phyloP scores from a whole-genome alignment of 495 filamentous ascomycete species.

The Penicillium atrosanguineum region DNA sequence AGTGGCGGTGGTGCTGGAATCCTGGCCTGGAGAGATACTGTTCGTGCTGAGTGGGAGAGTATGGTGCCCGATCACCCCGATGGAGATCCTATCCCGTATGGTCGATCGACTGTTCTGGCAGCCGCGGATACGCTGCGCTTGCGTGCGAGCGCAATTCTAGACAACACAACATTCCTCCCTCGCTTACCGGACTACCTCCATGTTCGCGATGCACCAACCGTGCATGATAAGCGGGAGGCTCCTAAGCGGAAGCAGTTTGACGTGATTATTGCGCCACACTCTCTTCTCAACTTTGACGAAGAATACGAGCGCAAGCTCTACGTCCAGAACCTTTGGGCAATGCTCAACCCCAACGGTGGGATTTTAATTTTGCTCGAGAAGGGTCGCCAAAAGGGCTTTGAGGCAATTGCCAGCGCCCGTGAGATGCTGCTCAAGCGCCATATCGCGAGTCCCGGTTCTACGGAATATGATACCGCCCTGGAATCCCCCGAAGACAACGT shows the following conservation, averaged over 20 bases:
- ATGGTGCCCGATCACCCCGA: constrained; percentile 49
- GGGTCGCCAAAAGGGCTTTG: constrained; percentile 86
- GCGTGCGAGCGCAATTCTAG: constrained; percentile 70
- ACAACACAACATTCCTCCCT: constrained; percentile 89
- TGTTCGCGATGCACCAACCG: constrained; percentile 43
- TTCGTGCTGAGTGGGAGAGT: constrained; percentile 74
- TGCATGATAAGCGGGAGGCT: constrained; percentile 41
- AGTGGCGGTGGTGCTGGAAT: constrained; percentile 82
- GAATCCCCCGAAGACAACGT: constrained; percentile 35
- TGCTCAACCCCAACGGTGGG: constrained; percentile 81
- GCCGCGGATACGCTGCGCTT: constrained; percentile 67
- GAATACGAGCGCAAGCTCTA: constrained; percentile 71
- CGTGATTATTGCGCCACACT: constrained; percentile 84
- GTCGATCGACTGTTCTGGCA: constrained; percentile 60
- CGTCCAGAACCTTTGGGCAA: constrained; percentile 82
- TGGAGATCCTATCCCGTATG: constrained; percentile 45
- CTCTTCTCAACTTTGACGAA: constrained; percentile 68
- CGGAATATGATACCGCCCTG: constrained; percentile 38
- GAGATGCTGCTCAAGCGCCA: constrained; percentile 71
- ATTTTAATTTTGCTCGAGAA: constrained; percentile 89
- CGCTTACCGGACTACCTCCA: constrained; percentile 91
- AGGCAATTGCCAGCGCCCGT: constrained; percentile 82
- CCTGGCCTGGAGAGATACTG: constrained; percentile 78
- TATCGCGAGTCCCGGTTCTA: constrained; percentile 63
- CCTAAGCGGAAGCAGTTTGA: constrained; percentile 76